Conservation (phyloP, 441 rosid species). For the Pelargonium cotyledonis region DNA sequence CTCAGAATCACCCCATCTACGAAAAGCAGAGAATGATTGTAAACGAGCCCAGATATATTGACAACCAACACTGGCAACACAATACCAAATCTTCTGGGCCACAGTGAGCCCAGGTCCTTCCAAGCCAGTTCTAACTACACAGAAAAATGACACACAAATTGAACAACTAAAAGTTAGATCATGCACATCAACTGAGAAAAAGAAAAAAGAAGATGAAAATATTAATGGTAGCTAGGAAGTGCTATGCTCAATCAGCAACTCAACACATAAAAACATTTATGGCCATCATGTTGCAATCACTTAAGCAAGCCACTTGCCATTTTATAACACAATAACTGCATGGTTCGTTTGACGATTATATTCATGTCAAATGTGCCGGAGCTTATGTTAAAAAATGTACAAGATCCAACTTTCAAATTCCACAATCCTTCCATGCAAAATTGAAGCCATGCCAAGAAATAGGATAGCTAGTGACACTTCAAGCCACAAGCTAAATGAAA, state of each 20-base stretch:
- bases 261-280: neutral
- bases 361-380: neutral
- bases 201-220: neutral
- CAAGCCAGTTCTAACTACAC: slow-evolving; percentile 77
- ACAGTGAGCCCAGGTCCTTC: slow-evolving; percentile 88
- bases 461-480: neutral
- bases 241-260: neutral
- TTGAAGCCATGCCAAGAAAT: neutral
- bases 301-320: slow-evolving; percentile 1
- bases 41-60: slow-evolving; percentile 83
- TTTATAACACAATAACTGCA: neutral
- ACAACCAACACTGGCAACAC: slow-evolving; percentile 87
- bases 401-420: neutral
- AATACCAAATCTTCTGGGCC: slow-evolving; percentile 84
- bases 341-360: neutral
- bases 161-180: neutral
- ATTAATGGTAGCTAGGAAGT: neutral
- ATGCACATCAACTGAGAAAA: neutral
- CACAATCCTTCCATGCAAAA: neutral
- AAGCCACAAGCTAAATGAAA: neutral
- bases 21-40: slow-evolving; percentile 91
- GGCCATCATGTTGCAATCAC: neutral
- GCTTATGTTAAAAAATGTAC: neutral
- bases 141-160: slow-evolving; percentile 16
- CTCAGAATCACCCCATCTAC: slow-evolving; percentile 95